phyloP scores from a whole-genome alignment of 495 filamentous ascomycete genomes.

The Aspergillus nidulans region DNA sequence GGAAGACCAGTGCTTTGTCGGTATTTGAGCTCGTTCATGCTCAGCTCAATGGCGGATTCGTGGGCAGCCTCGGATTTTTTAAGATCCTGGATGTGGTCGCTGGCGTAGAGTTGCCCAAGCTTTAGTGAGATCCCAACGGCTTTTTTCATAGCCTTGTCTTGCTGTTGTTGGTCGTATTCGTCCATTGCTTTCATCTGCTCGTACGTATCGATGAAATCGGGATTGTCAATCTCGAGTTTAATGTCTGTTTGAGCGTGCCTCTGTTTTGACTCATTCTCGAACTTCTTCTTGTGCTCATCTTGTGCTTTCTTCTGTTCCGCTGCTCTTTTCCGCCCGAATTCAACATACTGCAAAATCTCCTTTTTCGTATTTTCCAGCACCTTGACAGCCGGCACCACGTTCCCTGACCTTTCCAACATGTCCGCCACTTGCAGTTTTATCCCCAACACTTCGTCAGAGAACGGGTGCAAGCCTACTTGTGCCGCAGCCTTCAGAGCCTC shows the following conservation, averaged over 20 bases:
- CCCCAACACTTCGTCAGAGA: slow-evolving; percentile 83
- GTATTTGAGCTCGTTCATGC: slow-evolving; percentile 65
- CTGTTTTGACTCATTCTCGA: neutral
- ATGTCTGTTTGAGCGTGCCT: neutral
- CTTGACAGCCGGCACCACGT: slow-evolving; percentile 60
- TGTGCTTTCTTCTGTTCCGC: neutral
- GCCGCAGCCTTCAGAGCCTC: slow-evolving; percentile 66
- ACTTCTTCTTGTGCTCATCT: neutral
- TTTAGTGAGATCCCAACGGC: slow-evolving; percentile 72
- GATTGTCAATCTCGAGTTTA: slow-evolving; percentile 21
- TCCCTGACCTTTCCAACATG: slow-evolving; percentile 70
- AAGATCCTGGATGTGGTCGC: slow-evolving; percentile 42
- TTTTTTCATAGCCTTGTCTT: slow-evolving; percentile 66
- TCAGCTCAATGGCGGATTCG: slow-evolving; percentile 78
- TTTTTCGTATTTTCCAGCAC: slow-evolving; percentile 55
- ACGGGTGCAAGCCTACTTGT: slow-evolving; percentile 75
- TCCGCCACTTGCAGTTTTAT: slow-evolving; percentile 76
- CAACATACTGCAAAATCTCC: slow-evolving; percentile 53
- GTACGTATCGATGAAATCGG: slow-evolving; percentile 28
- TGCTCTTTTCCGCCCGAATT: slow-evolving; percentile 15
- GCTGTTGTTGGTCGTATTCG: slow-evolving; percentile 53
- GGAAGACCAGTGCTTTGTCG: slow-evolving; percentile 57
- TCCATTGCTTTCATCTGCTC: slow-evolving; percentile 25
- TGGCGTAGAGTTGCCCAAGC: slow-evolving; percentile 69
- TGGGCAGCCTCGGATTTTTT: slow-evolving; percentile 69